Evolutionary conservation across 176 grass and related monocot species (phyloP).

Genomic region (Oryza officinalis): DNA sequence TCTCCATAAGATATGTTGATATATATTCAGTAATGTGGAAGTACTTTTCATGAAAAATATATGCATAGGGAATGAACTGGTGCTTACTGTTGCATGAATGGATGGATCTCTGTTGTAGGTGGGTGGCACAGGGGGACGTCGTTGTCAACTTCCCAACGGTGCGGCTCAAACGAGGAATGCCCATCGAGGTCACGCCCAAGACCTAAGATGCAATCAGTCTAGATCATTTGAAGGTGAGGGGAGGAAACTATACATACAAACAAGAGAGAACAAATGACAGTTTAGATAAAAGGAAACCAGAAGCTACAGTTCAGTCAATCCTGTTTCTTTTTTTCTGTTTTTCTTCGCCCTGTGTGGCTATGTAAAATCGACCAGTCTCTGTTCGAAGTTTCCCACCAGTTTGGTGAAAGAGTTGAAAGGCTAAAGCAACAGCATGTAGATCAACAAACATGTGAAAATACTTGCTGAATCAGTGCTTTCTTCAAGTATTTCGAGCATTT

Average conservation of each 20-base stretch:
- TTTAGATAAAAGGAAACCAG: neutral
- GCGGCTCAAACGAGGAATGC: conserved; percentile 52
- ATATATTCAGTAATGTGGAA: too few relatives aligned
- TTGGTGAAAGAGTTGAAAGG: neutral
- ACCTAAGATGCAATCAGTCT: neutral
- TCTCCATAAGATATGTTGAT: too few relatives aligned
- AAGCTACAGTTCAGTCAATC: neutral
- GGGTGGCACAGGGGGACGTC: conserved; percentile 46
- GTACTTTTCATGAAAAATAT: too few relatives aligned
- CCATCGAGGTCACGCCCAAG: conserved; percentile 28
- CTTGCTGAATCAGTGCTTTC: neutral
- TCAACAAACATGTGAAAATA: neutral
- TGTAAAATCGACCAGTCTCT: neutral
- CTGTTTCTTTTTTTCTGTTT: neutral
- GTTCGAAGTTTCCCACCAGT: neutral
- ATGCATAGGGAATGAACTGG: neutral
- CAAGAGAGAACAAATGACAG: neutral
- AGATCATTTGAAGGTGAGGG: neutral
- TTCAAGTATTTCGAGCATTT: neutral
- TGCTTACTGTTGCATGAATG: neutral
- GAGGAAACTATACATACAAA: neutral
- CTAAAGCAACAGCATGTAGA: neutral
- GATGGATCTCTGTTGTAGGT: conserved; percentile 34
- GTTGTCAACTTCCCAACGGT: conserved; percentile 59
- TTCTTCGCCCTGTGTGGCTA: neutral